Base-by-base conservation (phyloP, 768 basidiomycete species). In the Tricholoma furcatifolium region DNA sequence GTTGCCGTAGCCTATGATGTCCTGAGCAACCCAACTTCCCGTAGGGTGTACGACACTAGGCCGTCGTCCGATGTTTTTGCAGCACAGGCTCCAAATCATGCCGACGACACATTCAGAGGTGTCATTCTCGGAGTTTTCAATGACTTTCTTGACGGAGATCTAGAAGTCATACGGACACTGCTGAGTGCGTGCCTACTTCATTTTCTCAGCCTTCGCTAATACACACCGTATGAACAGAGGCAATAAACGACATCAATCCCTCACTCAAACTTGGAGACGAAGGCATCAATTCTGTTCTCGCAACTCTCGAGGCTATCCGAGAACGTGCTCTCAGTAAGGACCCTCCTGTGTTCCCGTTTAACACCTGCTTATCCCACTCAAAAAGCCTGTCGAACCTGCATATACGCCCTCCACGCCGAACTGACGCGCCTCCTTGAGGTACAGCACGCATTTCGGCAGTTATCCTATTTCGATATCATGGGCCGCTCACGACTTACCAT, bases 1-100 rank as follows among this genome's bases (percentile, higher is more conserved):
- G 86, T 94, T 4, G 86, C 88, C 5, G 81, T 91, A 14, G 91
- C 92, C 1, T 93, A 93, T 60, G 80, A 88, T 57, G 82, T 90
- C 8, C 82, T 93, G 52, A 87, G 85, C 60, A 84, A 85, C 48
- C 87, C 92, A 1, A 73, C 81, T 12, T 80, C 84, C 5, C 80
- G 83, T 57, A 79, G 83, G 12, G 57, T 79, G 31, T 94, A 94
- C 64, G 92, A 93, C 63, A 71, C 70, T 44, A 79, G 77, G 34
- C 76, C 77, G 0, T 65, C 74, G 9, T 68, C 73, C 20, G 79
- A 86, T 61, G 76, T 82, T 41, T 83, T 84, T 60, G 68, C 78
- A 23, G 65, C 83, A 6, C 73, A 74, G 34, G 74, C 84, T 18
- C 69, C 74, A 30, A 73, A 74, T 32, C 74, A 83, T 51, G 87